phyloP scores from a whole-genome alignment of 148 eudicot genomes.

The Vaccinium myrtillus region DNA sequence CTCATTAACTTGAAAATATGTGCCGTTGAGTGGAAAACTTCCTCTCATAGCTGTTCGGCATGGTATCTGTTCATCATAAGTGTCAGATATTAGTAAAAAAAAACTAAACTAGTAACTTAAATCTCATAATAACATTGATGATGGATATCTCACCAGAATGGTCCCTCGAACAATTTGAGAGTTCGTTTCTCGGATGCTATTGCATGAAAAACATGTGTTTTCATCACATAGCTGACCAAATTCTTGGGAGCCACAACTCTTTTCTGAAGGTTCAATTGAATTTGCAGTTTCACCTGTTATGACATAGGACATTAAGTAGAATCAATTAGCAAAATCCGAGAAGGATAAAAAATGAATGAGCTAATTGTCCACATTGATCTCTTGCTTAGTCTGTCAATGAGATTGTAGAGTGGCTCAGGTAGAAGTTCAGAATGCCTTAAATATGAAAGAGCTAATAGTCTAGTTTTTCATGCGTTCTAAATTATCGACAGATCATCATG shows the following conservation, averaged over 20 bases:
- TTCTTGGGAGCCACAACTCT: constrained; percentile 62
- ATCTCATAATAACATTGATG: background rate
- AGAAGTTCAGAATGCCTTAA: background rate
- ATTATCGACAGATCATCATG: background rate
- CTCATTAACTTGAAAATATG: constrained; percentile 97
- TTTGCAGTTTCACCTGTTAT: constrained; percentile 82
- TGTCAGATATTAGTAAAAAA: background rate
- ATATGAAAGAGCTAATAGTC: constrained; percentile 7
- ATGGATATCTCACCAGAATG: constrained; percentile 62
- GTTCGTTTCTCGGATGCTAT: constrained; percentile 73
- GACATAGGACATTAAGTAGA: constrained; percentile 15
- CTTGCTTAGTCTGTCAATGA: background rate
- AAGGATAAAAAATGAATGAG: constrained; percentile 11
- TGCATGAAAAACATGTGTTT: constrained; percentile 80
- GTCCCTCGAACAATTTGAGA: constrained; percentile 85
- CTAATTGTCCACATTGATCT: background rate
- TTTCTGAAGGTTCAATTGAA: constrained; percentile 71
- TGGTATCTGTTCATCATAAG: constrained; percentile 62
- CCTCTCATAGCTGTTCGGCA: constrained; percentile 98
- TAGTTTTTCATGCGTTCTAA: background rate
- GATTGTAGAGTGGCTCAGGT: background rate
- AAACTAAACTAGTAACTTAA: background rate
- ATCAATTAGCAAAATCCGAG: constrained; percentile 14
- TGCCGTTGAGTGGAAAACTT: constrained; percentile 93
- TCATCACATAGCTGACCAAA: constrained; percentile 58